Conservation (phyloP, 75 land plant species). For the Picea glauca region DNA sequence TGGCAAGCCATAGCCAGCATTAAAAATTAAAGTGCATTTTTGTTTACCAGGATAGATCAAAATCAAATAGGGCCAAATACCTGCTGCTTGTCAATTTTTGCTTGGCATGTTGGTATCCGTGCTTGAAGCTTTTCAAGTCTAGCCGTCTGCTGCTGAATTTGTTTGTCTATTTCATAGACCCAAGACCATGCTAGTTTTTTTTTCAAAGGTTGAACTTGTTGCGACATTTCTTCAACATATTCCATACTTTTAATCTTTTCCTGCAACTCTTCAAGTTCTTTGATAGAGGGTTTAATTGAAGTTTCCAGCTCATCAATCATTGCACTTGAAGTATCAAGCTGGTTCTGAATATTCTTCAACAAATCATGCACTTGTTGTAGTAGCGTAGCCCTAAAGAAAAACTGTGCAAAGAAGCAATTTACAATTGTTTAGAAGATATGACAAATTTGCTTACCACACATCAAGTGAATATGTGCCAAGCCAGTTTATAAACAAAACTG, state of each 20-base stretch:
- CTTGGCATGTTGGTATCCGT: constrained; percentile 56
- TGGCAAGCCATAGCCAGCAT: neutral
- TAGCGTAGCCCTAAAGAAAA: constrained; percentile 89
- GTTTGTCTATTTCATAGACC: constrained; percentile 62
- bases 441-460: neutral
- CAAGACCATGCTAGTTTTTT: constrained; percentile 86
- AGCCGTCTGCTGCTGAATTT: constrained; percentile 25
- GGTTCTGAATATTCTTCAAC: constrained; percentile 29
- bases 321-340: constrained; percentile 38
- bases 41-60: constrained; percentile 19
- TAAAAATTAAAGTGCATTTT: neutral
- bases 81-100: constrained; percentile 35
- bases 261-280: constrained; percentile 58
- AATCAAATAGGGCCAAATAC: constrained; percentile 12
- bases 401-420: constrained; percentile 30
- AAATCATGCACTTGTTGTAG: constrained; percentile 85
- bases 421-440: neutral
- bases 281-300: constrained; percentile 50
- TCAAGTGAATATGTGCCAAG: neutral
- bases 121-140: constrained; percentile 50
- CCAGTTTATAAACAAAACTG: neutral
- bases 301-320: constrained; percentile 51
- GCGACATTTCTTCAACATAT: constrained; percentile 72
- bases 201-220: constrained; percentile 37
- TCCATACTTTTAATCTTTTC: constrained; percentile 71